Evolutionary conservation across 371 early-diverging fungal species (phyloP), one percentile per base, ranked within the genome.

Genomic region (Thermomucor indicae-seudaticae): DNA sequence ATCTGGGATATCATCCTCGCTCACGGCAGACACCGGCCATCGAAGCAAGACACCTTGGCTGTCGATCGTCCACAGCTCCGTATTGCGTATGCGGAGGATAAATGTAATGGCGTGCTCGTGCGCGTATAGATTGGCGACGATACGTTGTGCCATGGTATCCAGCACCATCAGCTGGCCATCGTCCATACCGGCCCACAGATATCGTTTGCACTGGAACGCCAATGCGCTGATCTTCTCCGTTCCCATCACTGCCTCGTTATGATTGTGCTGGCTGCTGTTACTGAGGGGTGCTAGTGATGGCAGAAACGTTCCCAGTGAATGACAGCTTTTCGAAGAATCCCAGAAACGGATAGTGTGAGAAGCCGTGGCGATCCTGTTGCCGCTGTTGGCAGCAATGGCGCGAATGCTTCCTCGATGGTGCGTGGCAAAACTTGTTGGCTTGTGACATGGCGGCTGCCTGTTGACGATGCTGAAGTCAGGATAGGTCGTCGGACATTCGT

Each of bases 41-140:
- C 86, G 74, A 46, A 77, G 73, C 39, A 90, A 50, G 4, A 72
- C 64, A 4, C 91, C 91, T 34, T 65, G 70, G n/a, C 88, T 87
- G 49, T 90, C 91, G 12, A 90, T 54, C 0, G 90, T 85, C 86
- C 85, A 88, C 41, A 92, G 60, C 27, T 83, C 75, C 8, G 64
- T 60, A 25, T 76, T 69, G 10, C 53, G 45, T 23, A 72, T 56
- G 6, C 82, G 75, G 41, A 90, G 52, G 19, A 92, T 79, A 45
- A 81, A 81, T 11, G 64, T 72, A 11, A 91, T 72, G 5, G 79
- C 62, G 1, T 70, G 44, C 8, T 44, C 44, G 29, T 44, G 44
- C 27, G 17, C 29, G 44, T 29, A 29, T 17, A 44, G 14, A 10
- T 40, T 28, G 0, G 17, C 17, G 60, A 17, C 56, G 58, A 46